Percentiles rank a stretch among this genome's conserved stretches.
Evolutionary conservation across 1,284 basidiomycete genomes (phyloP).

Genomic region (Vanrija sp.): DNA sequence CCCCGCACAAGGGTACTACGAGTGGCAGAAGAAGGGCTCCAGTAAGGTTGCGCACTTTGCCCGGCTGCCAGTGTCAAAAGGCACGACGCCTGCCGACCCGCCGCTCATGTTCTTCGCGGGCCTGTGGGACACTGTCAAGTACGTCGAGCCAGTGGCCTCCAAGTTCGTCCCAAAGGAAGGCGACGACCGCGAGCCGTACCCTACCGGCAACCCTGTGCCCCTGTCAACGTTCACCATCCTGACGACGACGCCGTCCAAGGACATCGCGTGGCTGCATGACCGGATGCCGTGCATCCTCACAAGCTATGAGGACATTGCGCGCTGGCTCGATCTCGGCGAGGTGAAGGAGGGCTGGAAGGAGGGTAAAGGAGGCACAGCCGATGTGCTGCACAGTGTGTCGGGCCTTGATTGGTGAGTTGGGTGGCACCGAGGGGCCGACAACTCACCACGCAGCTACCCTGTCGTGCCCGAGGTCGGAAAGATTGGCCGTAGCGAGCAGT

Average conservation of each 20-base stretch:
- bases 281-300: conserved; percentile 86
- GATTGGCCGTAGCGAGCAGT: conserved; percentile 74
- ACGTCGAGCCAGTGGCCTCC: conserved; percentile 42
- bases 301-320: conserved; percentile 57
- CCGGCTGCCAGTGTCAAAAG: conserved; percentile 52
- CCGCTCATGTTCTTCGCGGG: conserved; percentile 81
- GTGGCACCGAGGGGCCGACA: too few relatives aligned
- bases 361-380: conserved; percentile 51
- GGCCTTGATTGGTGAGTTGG: conserved; percentile 67
- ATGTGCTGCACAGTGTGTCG: conserved; percentile 65
- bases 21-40: conserved; percentile 80
- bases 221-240: conserved; percentile 85
- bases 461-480: conserved; percentile 89
- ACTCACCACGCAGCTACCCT: conserved; percentile 60
- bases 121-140: conserved; percentile 69
- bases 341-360: conserved; percentile 58
- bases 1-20: conserved; percentile 80
- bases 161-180: conserved; percentile 20
- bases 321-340: conserved; percentile 75
- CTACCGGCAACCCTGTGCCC: conserved; percentile 56
- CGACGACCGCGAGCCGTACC: conserved; percentile 36
- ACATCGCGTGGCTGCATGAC: conserved; percentile 78
- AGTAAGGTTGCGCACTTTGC: conserved; percentile 75
- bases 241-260: conserved; percentile 69
- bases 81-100: conserved; percentile 53